A percentile compares a stretch with the other conserved stretches of the same genome.
Conservation (phyloP, 2,329 filamentous ascomycete genomes). For the Fusarium sp. region DNA sequence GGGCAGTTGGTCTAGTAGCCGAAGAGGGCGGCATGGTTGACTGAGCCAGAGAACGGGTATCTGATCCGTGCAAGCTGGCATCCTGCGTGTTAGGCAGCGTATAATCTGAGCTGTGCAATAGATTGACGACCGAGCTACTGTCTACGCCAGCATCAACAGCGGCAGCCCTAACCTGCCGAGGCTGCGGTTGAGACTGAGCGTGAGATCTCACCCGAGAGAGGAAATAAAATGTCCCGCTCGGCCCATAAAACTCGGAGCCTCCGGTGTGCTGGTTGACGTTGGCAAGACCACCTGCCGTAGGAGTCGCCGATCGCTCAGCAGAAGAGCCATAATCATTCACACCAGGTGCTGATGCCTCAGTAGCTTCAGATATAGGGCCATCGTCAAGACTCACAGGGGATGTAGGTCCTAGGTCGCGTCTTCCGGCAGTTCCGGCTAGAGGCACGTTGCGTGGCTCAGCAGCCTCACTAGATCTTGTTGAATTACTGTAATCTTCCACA, state of each 20-base stretch:
- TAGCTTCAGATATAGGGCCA: background rate
- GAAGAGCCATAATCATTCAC: background rate
- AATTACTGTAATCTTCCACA: no score
- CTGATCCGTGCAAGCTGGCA: background rate
- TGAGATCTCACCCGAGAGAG: constrained; percentile 9
- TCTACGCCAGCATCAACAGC: background rate
- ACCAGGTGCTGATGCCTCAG: background rate
- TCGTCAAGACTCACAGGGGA: constrained; percentile 5
- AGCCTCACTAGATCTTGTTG: background rate
- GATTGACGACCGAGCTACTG: constrained; percentile 11
- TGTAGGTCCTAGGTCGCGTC: background rate
- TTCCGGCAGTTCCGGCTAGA: background rate
- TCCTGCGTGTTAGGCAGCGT: background rate
- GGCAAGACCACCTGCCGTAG: constrained; percentile 9
- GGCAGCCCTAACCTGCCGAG: background rate
- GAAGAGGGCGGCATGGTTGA: background rate
- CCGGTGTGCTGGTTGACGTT: constrained; percentile 19
- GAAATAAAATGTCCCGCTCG: constrained; percentile 21
- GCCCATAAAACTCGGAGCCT: constrained; percentile 20
- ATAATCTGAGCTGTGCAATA: constrained; percentile 24
- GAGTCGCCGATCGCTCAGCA: background rate
- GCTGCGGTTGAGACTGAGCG: background rate
- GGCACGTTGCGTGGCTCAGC: background rate
- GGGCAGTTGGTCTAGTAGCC: background rate
- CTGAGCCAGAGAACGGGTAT: background rate